These are phyloP conservation scores for Colletotrichum siamense DNA, from an alignment of 2,329 filamentous ascomycete species.

Conservation along the genomic window DNA sequence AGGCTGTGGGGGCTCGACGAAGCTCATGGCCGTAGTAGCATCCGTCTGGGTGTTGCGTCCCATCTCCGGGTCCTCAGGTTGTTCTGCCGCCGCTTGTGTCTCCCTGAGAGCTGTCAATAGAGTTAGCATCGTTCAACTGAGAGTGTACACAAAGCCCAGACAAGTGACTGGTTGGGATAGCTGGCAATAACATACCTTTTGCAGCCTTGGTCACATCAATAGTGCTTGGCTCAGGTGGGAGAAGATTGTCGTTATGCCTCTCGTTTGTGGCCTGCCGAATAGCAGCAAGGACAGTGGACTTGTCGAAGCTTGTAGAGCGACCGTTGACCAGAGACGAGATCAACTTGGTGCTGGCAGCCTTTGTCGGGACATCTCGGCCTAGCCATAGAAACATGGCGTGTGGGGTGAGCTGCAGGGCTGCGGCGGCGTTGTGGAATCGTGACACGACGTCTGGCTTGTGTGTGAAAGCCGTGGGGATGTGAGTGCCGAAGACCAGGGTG, in stretches of 20 bases:
- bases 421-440: neutral
- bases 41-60: neutral
- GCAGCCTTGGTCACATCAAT: neutral
- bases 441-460: neutral
- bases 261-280: neutral
- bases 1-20: neutral
- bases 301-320: neutral
- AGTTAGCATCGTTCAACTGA: neutral
- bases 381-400: neutral
- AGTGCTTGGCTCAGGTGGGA: neutral
- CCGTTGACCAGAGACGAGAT: neutral
- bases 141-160: neutral
- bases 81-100: neutral
- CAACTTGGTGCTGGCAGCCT: neutral
- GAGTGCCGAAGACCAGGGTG: neutral
- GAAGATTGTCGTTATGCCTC: neutral
- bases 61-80: neutral
- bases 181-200: neutral
- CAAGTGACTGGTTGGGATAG: neutral
- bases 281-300: neutral
- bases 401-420: neutral
- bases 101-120: neutral
- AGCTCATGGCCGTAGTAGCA: neutral
- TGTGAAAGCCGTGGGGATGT: neutral
- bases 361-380: neutral